Evolutionary conservation across 1,284 basidiomycete species (phyloP).

Genomic region (Fomitopsis pinicola): DNA sequence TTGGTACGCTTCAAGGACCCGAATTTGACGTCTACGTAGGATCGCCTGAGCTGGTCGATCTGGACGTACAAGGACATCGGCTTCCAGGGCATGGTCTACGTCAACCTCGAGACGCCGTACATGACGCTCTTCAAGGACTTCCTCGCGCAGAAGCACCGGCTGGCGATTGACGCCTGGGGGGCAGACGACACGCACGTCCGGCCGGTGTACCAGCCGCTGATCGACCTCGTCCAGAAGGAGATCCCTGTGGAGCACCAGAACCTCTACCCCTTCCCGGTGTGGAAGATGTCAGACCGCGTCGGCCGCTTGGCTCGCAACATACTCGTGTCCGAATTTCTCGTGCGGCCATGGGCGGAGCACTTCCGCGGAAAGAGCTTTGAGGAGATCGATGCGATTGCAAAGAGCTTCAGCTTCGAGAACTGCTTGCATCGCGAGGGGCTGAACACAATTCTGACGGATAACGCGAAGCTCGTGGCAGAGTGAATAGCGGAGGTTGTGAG

Average conservation of each 20-base stretch:
- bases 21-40: constrained; percentile 17
- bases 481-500: background rate
- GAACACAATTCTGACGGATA: constrained; percentile 41
- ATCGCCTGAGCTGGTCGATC: constrained; percentile 47
- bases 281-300: constrained; percentile 43
- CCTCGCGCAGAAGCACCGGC: constrained; percentile 54
- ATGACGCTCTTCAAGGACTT: constrained; percentile 42
- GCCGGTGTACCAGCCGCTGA: constrained; percentile 54
- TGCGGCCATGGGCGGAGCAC: constrained; percentile 60
- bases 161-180: constrained; percentile 68
- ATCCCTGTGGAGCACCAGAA: constrained; percentile 36
- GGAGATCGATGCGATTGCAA: constrained; percentile 58
- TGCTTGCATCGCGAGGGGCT: constrained; percentile 45
- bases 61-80: constrained; percentile 61
- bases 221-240: constrained; percentile 45
- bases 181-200: constrained; percentile 51
- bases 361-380: constrained; percentile 50
- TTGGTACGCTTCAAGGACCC: background rate
- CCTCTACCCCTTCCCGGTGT: constrained; percentile 49
- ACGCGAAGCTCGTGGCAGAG: constrained; percentile 21
- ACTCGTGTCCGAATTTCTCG: constrained; percentile 61
- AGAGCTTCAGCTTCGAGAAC: constrained; percentile 59
- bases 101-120: constrained; percentile 43
- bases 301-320: constrained; percentile 54
- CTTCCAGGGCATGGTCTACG: constrained; percentile 51